Conservation (phyloP, 2,329 filamentous ascomycete species). For the Trichoderma sp. region DNA sequence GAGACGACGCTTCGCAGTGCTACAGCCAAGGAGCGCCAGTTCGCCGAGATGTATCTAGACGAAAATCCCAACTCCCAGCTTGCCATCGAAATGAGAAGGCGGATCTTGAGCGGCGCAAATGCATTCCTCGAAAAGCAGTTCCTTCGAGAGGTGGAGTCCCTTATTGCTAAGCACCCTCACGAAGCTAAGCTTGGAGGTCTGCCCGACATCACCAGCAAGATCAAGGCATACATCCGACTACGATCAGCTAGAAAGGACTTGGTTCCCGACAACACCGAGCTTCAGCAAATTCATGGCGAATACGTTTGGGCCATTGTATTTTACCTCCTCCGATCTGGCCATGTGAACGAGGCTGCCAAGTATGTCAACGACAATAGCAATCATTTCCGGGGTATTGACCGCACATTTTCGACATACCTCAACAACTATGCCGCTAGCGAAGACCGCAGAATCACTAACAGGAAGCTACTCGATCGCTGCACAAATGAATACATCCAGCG, state of each 20-base stretch:
- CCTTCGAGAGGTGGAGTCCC: conserved; percentile 69
- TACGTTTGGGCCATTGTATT: conserved; percentile 94
- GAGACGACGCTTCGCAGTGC: conserved; percentile 58
- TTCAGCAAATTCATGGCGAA: conserved; percentile 77
- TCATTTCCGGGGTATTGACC: conserved; percentile 85
- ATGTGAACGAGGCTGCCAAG: conserved; percentile 76
- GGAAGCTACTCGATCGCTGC: conserved; percentile 81
- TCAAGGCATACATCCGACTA: conserved; percentile 86
- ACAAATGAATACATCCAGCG: conserved; percentile 87
- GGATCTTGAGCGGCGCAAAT: conserved; percentile 77
- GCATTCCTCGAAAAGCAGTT: conserved; percentile 79
- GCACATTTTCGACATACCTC: conserved; percentile 85
- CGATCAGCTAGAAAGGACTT: conserved; percentile 78
- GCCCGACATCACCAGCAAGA: conserved; percentile 83
- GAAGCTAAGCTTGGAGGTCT: conserved; percentile 88
- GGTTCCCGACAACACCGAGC: conserved; percentile 72
- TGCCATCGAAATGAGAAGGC: conserved; percentile 68
- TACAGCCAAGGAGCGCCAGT: conserved; percentile 72
- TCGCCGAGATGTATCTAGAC: conserved; percentile 72
- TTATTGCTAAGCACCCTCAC: conserved; percentile 78
- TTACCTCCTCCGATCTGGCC: conserved; percentile 81
- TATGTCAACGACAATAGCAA: conserved; percentile 79
- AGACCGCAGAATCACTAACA: conserved; percentile 69
- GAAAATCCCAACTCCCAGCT: conserved; percentile 63
- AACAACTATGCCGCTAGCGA: conserved; percentile 74